Base-by-base conservation (phyloP, 1,139 yeast genomes). In the Candida frijolesensis region DNA sequence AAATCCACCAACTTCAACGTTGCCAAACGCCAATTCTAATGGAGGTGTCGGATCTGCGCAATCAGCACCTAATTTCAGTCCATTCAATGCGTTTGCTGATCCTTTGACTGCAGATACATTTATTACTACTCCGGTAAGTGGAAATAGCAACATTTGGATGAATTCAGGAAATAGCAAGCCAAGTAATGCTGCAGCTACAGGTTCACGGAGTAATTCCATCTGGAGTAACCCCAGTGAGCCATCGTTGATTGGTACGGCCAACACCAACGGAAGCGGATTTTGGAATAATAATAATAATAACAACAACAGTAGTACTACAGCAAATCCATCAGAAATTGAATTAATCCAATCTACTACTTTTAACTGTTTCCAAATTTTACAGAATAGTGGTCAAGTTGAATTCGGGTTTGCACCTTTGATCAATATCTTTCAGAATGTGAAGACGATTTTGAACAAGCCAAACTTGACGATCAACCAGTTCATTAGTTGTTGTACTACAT, bases 381-480 rank as follows among this genome's bases (percentile, higher is more conserved):
- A 65, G 44, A 61, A 51, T 39, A 54, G 70, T 4, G 67, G 70
- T 52, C 76, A 71, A 54, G 62, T 72, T 14, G 75, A 70, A 52
- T 73, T 67, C 57, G 80, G 78, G 0, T 63, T 68, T 34, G 78
- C 75, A 0, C 74, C 76, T 10, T 61, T 70, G 42, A 54, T 59
- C 46, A 64, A 62, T 44, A 60, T 76, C 42, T 76, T 62, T 57
- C 76, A 71, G 56, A 58, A 66, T 19, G 67, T 75, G 11, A 65
- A 67, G 51, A 54, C 55, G 7, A 47, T 74, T 3, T 53, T 72
- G 50, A 66, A 65, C 6, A 61, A 63, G 49, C 55, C 61, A 2
- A 54, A 48, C 14, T 61, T 80, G 46, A 69, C 76, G 1, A 60
- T 78, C 54, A 74, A 73, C 46, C 80, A 76, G 53, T 80, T 79